Conservation (phyloP, 208 protist genomes). For the Acanthamoeba quina region DNA sequence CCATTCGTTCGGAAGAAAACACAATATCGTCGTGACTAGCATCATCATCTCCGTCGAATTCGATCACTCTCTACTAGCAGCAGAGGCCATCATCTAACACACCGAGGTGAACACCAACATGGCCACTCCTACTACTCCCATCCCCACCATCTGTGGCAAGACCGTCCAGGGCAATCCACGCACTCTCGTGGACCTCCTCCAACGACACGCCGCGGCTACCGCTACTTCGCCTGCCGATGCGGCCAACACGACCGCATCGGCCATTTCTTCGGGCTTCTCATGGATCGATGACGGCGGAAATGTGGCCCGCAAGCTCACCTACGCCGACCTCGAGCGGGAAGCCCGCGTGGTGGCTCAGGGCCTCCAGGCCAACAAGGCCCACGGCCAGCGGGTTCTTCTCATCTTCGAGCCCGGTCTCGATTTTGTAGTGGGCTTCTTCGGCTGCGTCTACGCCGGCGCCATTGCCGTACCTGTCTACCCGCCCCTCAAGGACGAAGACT, state of each 20-base stretch:
- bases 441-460: constrained; percentile 51
- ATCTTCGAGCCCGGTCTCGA: constrained; percentile 46
- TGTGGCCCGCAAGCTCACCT: not conserved
- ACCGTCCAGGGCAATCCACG: not conserved
- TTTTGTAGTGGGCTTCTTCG: constrained; percentile 39
- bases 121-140: not conserved
- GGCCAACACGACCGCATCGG: not conserved
- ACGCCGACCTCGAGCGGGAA: constrained; percentile 18
- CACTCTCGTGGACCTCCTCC: not conserved
- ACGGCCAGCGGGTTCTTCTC: constrained; percentile 1
- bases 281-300: constrained; percentile 58
- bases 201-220: not conserved
- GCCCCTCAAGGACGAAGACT: constrained; percentile 38
- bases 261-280: constrained; percentile 15
- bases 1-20: no score
- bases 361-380: not conserved
- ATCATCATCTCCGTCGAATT: not conserved
- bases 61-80: not conserved
- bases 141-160: not conserved
- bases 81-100: not conserved
- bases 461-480: constrained; percentile 35
- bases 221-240: not conserved
- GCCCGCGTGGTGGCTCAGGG: constrained; percentile 1
- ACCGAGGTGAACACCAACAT: not conserved
- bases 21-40: no score